Conservation (phyloP, 257 asterid genomes). For the Lithospermum erythrorhizon region DNA sequence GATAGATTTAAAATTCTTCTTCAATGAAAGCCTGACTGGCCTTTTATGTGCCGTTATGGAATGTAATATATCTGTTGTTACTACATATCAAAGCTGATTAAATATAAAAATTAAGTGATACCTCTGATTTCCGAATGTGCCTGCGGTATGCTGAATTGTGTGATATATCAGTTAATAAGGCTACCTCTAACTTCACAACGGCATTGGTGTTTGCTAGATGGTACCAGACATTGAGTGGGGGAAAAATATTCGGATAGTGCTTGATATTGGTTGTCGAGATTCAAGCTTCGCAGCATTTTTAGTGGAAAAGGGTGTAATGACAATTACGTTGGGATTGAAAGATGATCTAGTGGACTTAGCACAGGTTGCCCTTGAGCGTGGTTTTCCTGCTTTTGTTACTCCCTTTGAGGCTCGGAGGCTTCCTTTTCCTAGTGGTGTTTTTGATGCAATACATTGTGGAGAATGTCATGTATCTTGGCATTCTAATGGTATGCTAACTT, state of each 20-base stretch:
- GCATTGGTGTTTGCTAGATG: conserved; percentile 51
- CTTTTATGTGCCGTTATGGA: not conserved
- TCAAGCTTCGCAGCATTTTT: conserved; percentile 72
- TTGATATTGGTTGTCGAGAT: conserved; percentile 83
- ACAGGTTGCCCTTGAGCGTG: conserved; percentile 89
- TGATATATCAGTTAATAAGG: conserved; percentile 7
- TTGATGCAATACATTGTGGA: conserved; percentile 78
- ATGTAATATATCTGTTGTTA: not conserved
- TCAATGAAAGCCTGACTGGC: not conserved
- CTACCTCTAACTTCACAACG: conserved; percentile 13
- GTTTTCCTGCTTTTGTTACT: conserved; percentile 75
- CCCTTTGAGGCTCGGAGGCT: conserved; percentile 65
- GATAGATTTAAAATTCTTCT: too few relatives aligned
- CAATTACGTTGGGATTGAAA: conserved; percentile 79
- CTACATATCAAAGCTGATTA: not conserved
- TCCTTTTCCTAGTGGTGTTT: conserved; percentile 91
- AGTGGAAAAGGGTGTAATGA: conserved; percentile 59
- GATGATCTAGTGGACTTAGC: conserved; percentile 78
- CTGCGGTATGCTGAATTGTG: not conserved
- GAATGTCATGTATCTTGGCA: conserved; percentile 81
- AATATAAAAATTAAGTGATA: not conserved
- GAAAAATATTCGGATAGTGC: conserved; percentile 67
- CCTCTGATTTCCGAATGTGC: not conserved
- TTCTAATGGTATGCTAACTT: conserved; percentile 48
- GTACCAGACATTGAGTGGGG: conserved; percentile 99